Percentiles rank a stretch among this genome's conserved stretches.
phyloP scores from a whole-genome alignment of 352 stramenopile genomes.

The Globisporangium lucens region DNA sequence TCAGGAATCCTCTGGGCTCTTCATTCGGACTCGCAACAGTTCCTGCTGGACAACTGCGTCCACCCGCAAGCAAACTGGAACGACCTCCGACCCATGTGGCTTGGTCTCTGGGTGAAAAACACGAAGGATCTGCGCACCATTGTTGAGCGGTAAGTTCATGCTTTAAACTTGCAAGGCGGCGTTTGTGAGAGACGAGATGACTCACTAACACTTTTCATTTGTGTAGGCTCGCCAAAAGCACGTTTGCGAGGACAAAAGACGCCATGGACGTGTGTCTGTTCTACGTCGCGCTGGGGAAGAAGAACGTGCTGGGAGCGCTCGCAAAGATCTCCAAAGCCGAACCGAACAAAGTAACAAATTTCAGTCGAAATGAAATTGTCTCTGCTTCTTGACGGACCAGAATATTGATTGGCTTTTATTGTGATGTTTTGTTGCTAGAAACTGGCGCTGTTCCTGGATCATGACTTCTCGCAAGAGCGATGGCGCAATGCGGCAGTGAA shows the following conservation, averaged over 20 bases:
- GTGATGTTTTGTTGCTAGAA: constrained; percentile 32
- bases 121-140: constrained; percentile 61
- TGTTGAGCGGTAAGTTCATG: constrained; percentile 46
- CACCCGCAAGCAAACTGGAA: constrained; percentile 57
- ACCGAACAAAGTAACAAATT: constrained; percentile 51
- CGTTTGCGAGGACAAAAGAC: constrained; percentile 60
- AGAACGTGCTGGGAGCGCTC: constrained; percentile 68
- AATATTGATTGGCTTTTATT: not conserved
- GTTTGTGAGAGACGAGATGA: not conserved
- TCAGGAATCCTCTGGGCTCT: constrained; percentile 77
- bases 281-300: constrained; percentile 79
- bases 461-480: constrained; percentile 79
- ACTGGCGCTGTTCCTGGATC: constrained; percentile 68
- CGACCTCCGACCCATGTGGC: constrained; percentile 62
- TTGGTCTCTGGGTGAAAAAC: constrained; percentile 80
- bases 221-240: constrained; percentile 61
- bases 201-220: constrained; percentile 6
- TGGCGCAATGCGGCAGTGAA: constrained; percentile 89
- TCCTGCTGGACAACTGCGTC: constrained; percentile 72
- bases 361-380: not conserved
- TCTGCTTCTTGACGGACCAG: not conserved
- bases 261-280: constrained; percentile 73
- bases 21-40: constrained; percentile 79
- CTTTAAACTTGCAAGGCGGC: not conserved
- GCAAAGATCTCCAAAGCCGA: constrained; percentile 74